phyloP scores from a whole-genome alignment of 768 basidiomycete genomes.

The Lyophyllum decastes region DNA sequence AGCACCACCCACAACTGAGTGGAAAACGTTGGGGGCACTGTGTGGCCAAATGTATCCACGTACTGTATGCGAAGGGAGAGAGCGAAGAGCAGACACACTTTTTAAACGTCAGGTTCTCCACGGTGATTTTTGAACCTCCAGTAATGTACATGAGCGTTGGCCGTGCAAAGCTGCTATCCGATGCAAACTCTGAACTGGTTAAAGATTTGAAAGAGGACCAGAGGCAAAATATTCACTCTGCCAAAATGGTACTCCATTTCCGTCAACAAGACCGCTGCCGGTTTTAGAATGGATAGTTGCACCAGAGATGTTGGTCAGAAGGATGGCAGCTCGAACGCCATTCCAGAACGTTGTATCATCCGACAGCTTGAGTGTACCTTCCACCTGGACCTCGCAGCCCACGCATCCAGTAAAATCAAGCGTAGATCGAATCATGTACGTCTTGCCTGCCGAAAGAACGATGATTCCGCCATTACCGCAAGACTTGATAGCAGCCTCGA shows the following conservation, averaged over 20 bases:
- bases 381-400: constrained; percentile 29
- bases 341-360: constrained; percentile 29
- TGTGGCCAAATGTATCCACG: neutral
- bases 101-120: constrained; percentile 29
- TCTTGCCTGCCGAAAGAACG: constrained; percentile 27
- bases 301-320: constrained; percentile 23
- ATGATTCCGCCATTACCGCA: constrained; percentile 33
- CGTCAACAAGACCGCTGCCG: constrained; percentile 29
- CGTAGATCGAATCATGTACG: constrained; percentile 26
- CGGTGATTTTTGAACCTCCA: constrained; percentile 26
- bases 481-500: constrained; percentile 27
- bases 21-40: constrained; percentile 28
- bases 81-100: constrained; percentile 19
- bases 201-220: neutral
- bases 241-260: constrained; percentile 32
- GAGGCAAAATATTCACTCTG: constrained; percentile 11
- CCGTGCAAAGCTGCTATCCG: constrained; percentile 27
- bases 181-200: constrained; percentile 27
- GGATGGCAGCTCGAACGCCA: constrained; percentile 22
- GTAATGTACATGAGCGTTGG: constrained; percentile 29
- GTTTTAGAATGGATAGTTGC: constrained; percentile 28
- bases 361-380: constrained; percentile 30
- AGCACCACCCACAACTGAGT: constrained; percentile 26
- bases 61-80: no score
- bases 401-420: constrained; percentile 30